phyloP scores from a whole-genome alignment of 73 alveolate species.

The Paramecium octaurelia region DNA sequence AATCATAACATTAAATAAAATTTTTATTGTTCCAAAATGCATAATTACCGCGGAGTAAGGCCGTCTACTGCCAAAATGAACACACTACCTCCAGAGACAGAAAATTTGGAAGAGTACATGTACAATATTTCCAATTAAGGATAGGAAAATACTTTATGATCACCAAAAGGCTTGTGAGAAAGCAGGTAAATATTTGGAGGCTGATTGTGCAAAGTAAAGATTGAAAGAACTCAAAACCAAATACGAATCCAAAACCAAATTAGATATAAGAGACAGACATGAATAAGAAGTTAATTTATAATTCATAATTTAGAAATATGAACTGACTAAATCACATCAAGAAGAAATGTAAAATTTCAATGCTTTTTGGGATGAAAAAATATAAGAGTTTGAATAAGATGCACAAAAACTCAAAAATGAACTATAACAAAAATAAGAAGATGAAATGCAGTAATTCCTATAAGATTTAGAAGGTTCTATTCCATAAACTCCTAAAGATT shows the following conservation, averaged over 20 bases:
- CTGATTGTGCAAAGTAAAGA: conserved; percentile 54
- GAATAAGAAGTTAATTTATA: neutral
- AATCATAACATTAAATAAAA: neutral
- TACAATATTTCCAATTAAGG: neutral
- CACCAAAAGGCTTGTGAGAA: conserved; percentile 54
- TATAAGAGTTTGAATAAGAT: conserved; percentile 31
- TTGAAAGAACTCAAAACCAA: conserved; percentile 27
- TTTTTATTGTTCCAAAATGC: neutral
- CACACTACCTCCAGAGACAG: conserved; percentile 16
- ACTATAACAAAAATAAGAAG: conserved; percentile 27
- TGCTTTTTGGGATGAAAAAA: conserved; percentile 57
- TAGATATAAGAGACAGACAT: conserved; percentile 40
- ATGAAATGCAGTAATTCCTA: conserved; percentile 29
- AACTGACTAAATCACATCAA: conserved; percentile 24
- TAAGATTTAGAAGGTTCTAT: conserved; percentile 56
- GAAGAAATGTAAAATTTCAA: conserved; percentile 49
- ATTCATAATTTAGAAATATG: conserved; percentile 40
- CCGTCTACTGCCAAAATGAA: conserved; percentile 44
- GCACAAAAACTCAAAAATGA: conserved; percentile 23
- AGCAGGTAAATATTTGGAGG: conserved; percentile 58
- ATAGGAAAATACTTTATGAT: conserved; percentile 53
- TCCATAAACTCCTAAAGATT: conserved; percentile 49
- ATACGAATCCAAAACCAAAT: conserved; percentile 50
- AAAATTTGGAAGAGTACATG: conserved; percentile 7
- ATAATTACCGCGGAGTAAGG: neutral